These are phyloP conservation scores for Apiospora sp. DNA, from an alignment of 2,329 filamentous ascomycete genomes.

Conservation along the genomic window DNA sequence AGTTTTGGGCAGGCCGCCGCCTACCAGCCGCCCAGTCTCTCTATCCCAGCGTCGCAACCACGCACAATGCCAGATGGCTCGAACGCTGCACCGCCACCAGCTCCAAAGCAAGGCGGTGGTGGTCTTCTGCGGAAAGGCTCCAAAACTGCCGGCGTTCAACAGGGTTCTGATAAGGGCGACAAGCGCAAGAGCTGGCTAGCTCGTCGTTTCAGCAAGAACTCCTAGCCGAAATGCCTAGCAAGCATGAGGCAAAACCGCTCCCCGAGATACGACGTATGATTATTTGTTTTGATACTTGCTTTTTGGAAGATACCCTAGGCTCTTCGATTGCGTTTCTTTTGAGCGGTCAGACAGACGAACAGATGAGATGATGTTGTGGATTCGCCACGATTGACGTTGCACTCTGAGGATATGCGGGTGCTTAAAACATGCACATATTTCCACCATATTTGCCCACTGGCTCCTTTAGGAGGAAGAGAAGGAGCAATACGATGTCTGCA, in stretches of 20 bases:
- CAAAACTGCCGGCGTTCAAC: slow-evolving; percentile 31
- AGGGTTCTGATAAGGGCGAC: slow-evolving; percentile 54
- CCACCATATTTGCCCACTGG: background rate
- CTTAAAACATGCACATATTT: background rate
- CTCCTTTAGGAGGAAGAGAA: background rate
- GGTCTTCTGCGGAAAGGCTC: slow-evolving; percentile 38
- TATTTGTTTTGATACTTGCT: background rate
- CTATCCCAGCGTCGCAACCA: slow-evolving; percentile 30
- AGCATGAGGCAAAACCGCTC: background rate
- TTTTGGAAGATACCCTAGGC: slow-evolving; percentile 20
- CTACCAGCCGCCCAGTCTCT: slow-evolving; percentile 52
- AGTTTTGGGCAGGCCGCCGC: slow-evolving; percentile 55
- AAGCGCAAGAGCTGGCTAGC: slow-evolving; percentile 94
- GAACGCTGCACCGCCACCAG: background rate
- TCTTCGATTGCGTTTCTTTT: slow-evolving; percentile 21
- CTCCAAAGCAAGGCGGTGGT: slow-evolving; percentile 42
- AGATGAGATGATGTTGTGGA: background rate
- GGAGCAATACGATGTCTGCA: background rate
- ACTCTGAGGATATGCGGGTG: background rate
- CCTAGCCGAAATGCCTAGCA: slow-evolving; percentile 36
- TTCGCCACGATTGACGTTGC: background rate
- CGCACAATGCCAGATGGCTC: slow-evolving; percentile 32
- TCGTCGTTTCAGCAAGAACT: slow-evolving; percentile 76
- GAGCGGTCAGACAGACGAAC: background rate
- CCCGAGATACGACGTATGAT: slow-evolving; percentile 12